Evolutionary conservation across 371 early-diverging fungal species (phyloP).

Genomic region (Encephalitozoon intestinalis): DNA sequence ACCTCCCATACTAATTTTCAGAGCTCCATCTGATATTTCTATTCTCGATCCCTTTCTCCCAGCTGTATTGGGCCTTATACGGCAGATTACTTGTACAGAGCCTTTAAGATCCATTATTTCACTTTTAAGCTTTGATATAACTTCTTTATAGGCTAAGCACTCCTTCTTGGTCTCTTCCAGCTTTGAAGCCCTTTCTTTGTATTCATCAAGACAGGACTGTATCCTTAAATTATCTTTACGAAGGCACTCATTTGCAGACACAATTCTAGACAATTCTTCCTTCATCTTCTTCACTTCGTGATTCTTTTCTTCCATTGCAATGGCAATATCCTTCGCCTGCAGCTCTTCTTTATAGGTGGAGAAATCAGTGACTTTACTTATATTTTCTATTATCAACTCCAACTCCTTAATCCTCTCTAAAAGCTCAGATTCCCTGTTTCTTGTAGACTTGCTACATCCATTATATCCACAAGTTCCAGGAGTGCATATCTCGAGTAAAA

Average conservation of each 20-base stretch:
- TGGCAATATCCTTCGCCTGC: not conserved
- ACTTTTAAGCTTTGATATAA: slow-evolving; percentile 30
- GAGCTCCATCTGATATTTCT: not conserved
- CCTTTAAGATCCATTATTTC: slow-evolving; percentile 74
- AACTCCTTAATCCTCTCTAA: not conserved
- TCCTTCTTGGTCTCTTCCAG: not conserved
- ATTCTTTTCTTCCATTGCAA: not conserved
- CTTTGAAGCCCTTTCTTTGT: not conserved
- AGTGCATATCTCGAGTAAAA: not conserved
- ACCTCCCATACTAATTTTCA: slow-evolving; percentile 60
- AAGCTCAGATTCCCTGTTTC: not conserved
- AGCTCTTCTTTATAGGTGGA: not conserved
- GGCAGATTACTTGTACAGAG: slow-evolving; percentile 86
- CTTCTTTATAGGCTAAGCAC: not conserved
- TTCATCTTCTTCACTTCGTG: not conserved
- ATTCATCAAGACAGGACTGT: not conserved
- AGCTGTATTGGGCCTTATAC: slow-evolving; percentile 70
- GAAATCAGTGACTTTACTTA: not conserved
- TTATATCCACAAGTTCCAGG: slow-evolving; percentile 2
- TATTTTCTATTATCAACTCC: not conserved
- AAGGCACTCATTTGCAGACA: slow-evolving; percentile 10
- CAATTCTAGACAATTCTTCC: not conserved
- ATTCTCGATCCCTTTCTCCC: not conserved
- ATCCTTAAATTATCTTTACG: slow-evolving; percentile 1
- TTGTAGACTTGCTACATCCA: not conserved